Percentiles rank a stretch among this genome's conserved stretches.
phyloP scores from a whole-genome alignment of 1,284 basidiomycete species.

The Ganoderma meredithae region DNA sequence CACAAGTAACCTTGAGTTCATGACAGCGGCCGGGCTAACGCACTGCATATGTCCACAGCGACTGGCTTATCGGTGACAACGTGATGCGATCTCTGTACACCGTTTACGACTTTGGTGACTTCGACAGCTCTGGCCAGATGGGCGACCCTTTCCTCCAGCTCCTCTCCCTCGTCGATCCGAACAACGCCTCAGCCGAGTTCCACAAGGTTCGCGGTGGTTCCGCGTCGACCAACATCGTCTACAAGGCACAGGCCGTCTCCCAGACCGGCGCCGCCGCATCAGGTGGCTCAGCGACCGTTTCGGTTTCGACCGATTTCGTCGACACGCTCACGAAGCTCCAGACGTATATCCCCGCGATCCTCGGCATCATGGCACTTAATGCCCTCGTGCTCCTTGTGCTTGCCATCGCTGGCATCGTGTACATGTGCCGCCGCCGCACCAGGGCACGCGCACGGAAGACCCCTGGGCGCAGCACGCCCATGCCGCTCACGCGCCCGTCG shows the following conservation, averaged over 20 bases:
- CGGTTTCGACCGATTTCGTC: conserved; percentile 61
- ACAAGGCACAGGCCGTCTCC: conserved; percentile 58
- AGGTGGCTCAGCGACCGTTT: conserved; percentile 49
- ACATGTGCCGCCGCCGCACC: conserved; percentile 52
- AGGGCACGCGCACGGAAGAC: conserved; percentile 48
- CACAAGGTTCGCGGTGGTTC: conserved; percentile 68
- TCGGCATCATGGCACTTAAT: conserved; percentile 77
- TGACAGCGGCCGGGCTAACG: background rate
- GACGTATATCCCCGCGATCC: conserved; percentile 70
- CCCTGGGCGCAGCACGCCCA: conserved; percentile 61
- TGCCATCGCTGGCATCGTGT: conserved; percentile 55
- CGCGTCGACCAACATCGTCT: conserved; percentile 70
- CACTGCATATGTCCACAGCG: conserved; percentile 50
- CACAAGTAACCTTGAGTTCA: conserved; percentile 23
- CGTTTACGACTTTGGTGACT: conserved; percentile 88
- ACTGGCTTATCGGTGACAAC: conserved; percentile 85
- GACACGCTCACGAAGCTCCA: conserved; percentile 65
- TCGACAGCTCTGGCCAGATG: conserved; percentile 64
- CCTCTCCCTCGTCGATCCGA: conserved; percentile 70
- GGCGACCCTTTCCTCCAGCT: conserved; percentile 80
- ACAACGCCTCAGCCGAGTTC: conserved; percentile 74
- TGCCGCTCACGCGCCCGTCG: conserved; percentile 49
- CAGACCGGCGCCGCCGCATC: conserved; percentile 36
- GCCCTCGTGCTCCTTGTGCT: conserved; percentile 70
- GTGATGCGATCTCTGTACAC: conserved; percentile 85